Evolutionary conservation across 1,284 basidiomycete genomes (phyloP), one percentile per base, ranked within the genome.

Genomic region (Porogramme epimiltina): DNA sequence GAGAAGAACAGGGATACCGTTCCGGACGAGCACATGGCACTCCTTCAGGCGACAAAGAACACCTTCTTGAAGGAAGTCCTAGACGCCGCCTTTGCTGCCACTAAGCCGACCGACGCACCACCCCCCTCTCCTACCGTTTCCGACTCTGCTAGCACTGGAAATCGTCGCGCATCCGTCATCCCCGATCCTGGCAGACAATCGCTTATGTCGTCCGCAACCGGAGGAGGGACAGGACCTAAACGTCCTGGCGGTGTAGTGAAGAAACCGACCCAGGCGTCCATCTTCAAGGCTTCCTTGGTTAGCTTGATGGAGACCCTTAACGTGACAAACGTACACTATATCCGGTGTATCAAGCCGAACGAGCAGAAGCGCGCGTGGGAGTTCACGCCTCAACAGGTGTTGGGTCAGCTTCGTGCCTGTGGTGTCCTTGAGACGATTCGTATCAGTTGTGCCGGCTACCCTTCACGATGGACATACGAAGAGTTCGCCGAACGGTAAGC

Each of bases 1-100:
- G 97, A 99, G 73, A 99, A 99, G 80, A 99, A 99, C 69, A 81
- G 95, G 48, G 97, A 99, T 71, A 98, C 97, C 1, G 97, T 99
- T 2, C 97, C 97, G 0, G 97, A 99, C 64, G 97, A 99, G 67
- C 96, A 98, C 51, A 91, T 99, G 79, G 76, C 84, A 6, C 77
- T 99, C 11, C 80, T 99, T 28, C 86, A 89, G 49, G 74, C 79
- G 19, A 95, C 95, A 11, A 91, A 89, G 68, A 99, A 98, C 66
- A 73, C 84, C 1, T 98, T 99, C 80, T 75, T 99, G 53, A 93
- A 92, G 68, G 95, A 98, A 67, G 94, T 98, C 34, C 78, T 99
- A 26, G 95, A 98, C 62, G 81, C 89, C 16, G 94, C 95, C 9
- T 80, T 95, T 15, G 82, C 85, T 43, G 87, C 90, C 11, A 83